Evolutionary conservation across 2,329 filamentous ascomycete species (phyloP), one percentile per base, ranked within the genome.

Genomic region (Sodiomyces alkalinus): DNA sequence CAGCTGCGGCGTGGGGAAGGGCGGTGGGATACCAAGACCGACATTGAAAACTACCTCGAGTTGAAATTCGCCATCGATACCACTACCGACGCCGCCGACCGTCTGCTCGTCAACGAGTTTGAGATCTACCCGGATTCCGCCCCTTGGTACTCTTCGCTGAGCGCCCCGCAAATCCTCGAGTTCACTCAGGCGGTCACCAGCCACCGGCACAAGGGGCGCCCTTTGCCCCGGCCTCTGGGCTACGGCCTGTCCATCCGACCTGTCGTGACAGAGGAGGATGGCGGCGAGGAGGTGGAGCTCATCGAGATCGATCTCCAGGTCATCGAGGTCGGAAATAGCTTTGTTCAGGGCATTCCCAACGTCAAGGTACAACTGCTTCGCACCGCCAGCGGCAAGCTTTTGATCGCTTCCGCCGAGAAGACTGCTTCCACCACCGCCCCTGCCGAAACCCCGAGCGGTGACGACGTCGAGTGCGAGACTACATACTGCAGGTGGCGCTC

Each of bases 301-400:
- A 47, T 75, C 29, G 47, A 55, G 20, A 42, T 78, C 32, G 58
- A 67, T 36, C 50, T 79, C 20, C 58, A 69, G 37, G 62, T 80
- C 35, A 60, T 73, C 33, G 63, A 73, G 44, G 64, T 79, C 16
- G 68, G 67, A 32, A 49, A 60, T 29, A 52, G 56, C 23, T 69
- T 72, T 33, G 48, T 77, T 30, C 52, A 66, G 24, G 58, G 52
- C 15, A 55, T 74, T 15, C 62, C 67, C 20, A 53, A 53, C 17
- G 58, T 82, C 32, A 62, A 66, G 25, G 55, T 80, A 25, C 67
- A 65, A 39, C 54, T 81, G 12, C 56, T 82, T 46, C 67, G 74
- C 55, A 68, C 65, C 1, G 56, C 60, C 4, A 51, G 51, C 11
- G 62, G 62, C 30, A 62, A 65, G 27, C 53, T 79, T 20, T 48